phyloP scores from a whole-genome alignment of 345 rosid genomes.

The Physaria fendleri region DNA sequence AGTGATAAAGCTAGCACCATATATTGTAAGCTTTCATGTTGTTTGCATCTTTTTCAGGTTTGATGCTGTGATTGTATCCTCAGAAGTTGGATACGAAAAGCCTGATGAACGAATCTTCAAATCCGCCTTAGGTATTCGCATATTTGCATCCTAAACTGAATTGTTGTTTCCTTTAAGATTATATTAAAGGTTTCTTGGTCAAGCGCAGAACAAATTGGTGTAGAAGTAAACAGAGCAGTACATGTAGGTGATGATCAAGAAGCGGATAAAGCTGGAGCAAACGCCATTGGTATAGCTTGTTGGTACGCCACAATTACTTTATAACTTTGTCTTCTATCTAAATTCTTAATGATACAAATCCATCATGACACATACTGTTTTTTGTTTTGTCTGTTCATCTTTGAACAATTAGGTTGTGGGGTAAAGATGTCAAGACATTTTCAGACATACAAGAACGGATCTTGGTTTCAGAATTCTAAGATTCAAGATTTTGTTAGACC shows the following conservation, averaged over 20 bases:
- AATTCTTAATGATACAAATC: conserved; percentile 5
- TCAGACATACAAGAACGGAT: conserved; percentile 49
- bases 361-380: not conserved
- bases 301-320: conserved; percentile 41
- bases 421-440: conserved; percentile 61
- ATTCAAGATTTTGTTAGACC: not conserved
- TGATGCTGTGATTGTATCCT: conserved; percentile 71
- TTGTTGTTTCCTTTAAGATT: not conserved
- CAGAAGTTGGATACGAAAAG: conserved; percentile 83
- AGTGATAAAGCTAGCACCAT: not conserved
- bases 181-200: not conserved
- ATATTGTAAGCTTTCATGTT: not conserved
- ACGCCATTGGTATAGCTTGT: conserved; percentile 63
- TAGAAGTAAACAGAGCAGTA: conserved; percentile 50
- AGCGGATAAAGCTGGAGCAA: conserved; percentile 76
- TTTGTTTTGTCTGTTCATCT: not conserved
- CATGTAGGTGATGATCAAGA: conserved; percentile 75
- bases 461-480: conserved; percentile 36
- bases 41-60: conserved; percentile 40
- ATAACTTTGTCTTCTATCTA: not conserved
- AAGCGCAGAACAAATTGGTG: conserved; percentile 46
- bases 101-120: conserved; percentile 67
- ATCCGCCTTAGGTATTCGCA: conserved; percentile 55
- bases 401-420: conserved; percentile 58
- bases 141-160: not conserved